Conservation (phyloP, 176 grass and related monocot genomes). For the Oryza rufipogon region DNA sequence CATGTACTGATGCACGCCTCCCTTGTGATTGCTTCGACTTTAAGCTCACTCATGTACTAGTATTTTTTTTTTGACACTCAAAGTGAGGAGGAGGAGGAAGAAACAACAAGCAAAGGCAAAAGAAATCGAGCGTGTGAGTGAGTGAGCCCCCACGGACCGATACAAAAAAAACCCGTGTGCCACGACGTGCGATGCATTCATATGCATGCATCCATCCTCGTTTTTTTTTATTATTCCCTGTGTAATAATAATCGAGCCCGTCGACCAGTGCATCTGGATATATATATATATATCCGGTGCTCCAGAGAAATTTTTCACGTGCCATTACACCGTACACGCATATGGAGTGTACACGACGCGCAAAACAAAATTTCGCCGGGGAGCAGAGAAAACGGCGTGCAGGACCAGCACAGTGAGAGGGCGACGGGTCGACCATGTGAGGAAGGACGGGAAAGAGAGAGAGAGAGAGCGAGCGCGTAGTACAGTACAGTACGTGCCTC, state of each 20-base stretch:
- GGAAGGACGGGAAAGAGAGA: neutral
- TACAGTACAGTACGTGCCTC: neutral
- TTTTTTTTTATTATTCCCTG: neutral
- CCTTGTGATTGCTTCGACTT: constrained; percentile 25
- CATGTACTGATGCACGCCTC: no score
- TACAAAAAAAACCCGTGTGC: neutral
- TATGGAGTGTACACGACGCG: neutral
- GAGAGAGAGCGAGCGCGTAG: neutral
- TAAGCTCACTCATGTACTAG: neutral
- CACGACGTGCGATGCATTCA: neutral
- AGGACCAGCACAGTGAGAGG: neutral
- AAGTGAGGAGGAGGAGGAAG: neutral
- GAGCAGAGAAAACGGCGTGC: neutral
- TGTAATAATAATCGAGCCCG: neutral
- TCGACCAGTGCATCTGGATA: neutral
- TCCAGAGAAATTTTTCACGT: neutral
- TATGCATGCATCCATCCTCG: neutral
- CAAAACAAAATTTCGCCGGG: neutral
- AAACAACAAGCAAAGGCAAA: neutral
- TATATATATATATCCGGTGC: neutral
- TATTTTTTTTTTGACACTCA: neutral
- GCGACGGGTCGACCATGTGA: neutral
- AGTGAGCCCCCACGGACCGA: neutral
- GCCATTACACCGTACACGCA: neutral
- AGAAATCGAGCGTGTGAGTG: neutral